Percentiles rank a stretch among this genome's conserved stretches.
phyloP scores from a whole-genome alignment of 352 stramenopile species.

The Bremia lactucae region DNA sequence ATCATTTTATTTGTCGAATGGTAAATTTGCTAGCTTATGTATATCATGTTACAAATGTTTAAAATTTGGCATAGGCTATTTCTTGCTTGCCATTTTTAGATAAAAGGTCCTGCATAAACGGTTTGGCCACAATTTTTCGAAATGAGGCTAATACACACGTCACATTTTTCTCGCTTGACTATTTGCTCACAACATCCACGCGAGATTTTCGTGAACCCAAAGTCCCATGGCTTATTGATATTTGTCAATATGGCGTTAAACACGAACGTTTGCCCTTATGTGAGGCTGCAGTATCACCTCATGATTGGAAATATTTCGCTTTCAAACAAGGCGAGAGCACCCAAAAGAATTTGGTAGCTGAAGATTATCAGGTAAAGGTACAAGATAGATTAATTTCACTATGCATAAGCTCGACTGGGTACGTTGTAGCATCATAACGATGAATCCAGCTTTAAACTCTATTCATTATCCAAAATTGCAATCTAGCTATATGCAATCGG shows the following conservation, averaged over 20 bases:
- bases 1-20: slow-evolving; percentile 5
- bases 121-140: slow-evolving; percentile 5
- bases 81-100: slow-evolving; percentile 25
- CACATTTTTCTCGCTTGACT: slow-evolving; percentile 9
- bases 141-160: neutral
- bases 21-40: slow-evolving; percentile 3
- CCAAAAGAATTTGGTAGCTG: neutral
- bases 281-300: slow-evolving; percentile 2
- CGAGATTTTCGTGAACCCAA: slow-evolving; percentile 12
- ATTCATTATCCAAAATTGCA: too few relatives aligned
- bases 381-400: slow-evolving; percentile 22
- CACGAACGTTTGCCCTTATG: neutral
- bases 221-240: slow-evolving; percentile 22
- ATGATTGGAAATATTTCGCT: slow-evolving; percentile 8
- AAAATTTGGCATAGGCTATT: slow-evolving; percentile 9
- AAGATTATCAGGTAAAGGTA: slow-evolving; percentile 1
- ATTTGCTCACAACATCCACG: slow-evolving; percentile 15
- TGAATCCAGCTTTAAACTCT: too few relatives aligned
- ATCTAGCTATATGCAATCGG: slow-evolving; percentile 3
- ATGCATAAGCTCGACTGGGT: slow-evolving; percentile 26
- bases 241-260: slow-evolving; percentile 14
- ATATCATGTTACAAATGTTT: neutral
- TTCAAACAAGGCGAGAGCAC: neutral
- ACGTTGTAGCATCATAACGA: slow-evolving; percentile 1
- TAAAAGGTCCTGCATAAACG: slow-evolving; percentile 7